Conservation (phyloP, 768 basidiomycete species). For the Paxillus involutus region DNA sequence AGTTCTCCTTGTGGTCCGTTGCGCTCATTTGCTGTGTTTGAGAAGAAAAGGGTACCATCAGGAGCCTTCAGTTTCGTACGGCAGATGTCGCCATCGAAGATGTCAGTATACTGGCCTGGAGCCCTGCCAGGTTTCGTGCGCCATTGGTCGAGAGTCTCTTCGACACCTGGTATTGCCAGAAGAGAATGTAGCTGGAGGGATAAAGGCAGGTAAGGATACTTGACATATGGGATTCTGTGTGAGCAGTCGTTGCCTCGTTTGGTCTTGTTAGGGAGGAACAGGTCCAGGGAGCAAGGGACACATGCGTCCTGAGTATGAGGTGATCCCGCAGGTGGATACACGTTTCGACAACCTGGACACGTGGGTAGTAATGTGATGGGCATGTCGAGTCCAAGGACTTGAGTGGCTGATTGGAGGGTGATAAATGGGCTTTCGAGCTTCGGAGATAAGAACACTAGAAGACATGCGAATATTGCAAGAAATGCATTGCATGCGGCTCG, state of each 20-base stretch:
- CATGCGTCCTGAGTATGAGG: slow-evolving; percentile 3
- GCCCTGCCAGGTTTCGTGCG: background rate
- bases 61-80: slow-evolving; percentile 1
- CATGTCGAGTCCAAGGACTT: slow-evolving; percentile 15
- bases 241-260: background rate
- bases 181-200: background rate
- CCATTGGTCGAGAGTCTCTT: background rate
- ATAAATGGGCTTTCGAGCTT: slow-evolving; percentile 8
- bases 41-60: slow-evolving; percentile 27
- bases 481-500: slow-evolving; percentile 26
- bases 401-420: slow-evolving; percentile 19
- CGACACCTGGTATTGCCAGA: background rate
- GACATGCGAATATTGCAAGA: slow-evolving; percentile 11
- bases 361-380: slow-evolving; percentile 19
- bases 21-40: slow-evolving; percentile 2
- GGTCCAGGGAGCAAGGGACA: background rate
- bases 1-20: slow-evolving; percentile 23
- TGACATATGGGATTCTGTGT: background rate
- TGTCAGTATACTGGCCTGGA: slow-evolving; percentile 17
- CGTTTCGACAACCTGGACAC: slow-evolving; percentile 21
- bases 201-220: slow-evolving; percentile 3
- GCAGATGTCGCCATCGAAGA: slow-evolving; percentile 29
- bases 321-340: slow-evolving; percentile 7
- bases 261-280: background rate
- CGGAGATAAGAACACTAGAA: slow-evolving; percentile 6